Evolutionary conservation across 495 filamentous ascomycete species (phyloP), one percentile per base, ranked within the genome.

Genomic region (Hypoxylon rickii): DNA sequence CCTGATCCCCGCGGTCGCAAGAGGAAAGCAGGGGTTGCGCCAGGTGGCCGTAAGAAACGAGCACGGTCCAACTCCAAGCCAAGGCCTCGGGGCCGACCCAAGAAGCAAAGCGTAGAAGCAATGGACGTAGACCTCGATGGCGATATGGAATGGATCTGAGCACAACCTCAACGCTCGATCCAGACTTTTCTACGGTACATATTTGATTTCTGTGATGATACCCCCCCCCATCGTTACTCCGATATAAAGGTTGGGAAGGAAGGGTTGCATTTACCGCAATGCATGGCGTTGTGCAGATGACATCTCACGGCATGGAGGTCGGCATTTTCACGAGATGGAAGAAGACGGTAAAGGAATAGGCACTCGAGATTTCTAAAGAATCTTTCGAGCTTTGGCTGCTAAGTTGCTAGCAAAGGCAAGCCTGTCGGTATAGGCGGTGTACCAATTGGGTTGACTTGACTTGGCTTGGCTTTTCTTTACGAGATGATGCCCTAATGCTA

Each of bases 1-100:
- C 65, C 60, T 51, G 75, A 58, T 39, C 74, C 72, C 0, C 70
- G 76, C 39, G 80, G 81, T 3, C 71, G 81, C 41, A 85, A 82
- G 66, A 61, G 70, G 18, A 64, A 68, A 26, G 57, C 60, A 13
- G 61, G 61, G 1, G 64, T 59, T 41, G 64, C 65, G 6, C 67
- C 76, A 0, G 67, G 67, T 13, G 77, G 76, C 18, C 66, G 71
- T 22, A 81, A 79, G 62, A 81, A 81, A 65, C 60, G 74, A 24
- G 66, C 70, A 10, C 62, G 79, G 24, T 79, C 76, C 19, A 73
- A 64, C 13, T 79, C 76, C 18, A 68, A 67, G 60, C 69, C 63
- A 8, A 58, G 71, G 11, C 70, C 65, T 54, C 67, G 72, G 21
- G 73, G 74, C 12, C 57, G 74, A 19, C 70, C 74, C n/a, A 66